Base-by-base conservation (phyloP, 495 filamentous ascomycete genomes). In the Penicillium simplicissimum region DNA sequence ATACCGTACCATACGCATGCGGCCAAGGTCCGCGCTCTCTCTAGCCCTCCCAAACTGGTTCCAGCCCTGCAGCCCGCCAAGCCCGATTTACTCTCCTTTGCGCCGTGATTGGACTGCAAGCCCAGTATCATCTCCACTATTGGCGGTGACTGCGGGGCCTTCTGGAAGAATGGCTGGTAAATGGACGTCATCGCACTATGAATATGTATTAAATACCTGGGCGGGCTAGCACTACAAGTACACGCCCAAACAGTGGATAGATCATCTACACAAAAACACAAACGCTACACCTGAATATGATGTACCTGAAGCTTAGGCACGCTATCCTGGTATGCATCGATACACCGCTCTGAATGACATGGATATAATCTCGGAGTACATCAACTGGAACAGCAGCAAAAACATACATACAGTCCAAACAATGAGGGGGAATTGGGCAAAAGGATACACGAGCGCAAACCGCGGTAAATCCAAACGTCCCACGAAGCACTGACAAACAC, bases 21-120 rank as follows among this genome's bases (percentile, higher is more conserved):
- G 59, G 67, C 59, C 60, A 61, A 51, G 60, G 52, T 49, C 54
- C 38, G 48, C 34, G 51, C 59, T 28, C 43, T 11, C 19, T 35
- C 43, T 52, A 67, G 67, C 64, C 64, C 64, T 69, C n/a, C 45
- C 45, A 49, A 31, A 31, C 6, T 31, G 4, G 28, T 34, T 23
- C 37, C 55, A 67, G 67, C 67, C 67, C 64, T 69, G 64, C 37
- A 36, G 61, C 28, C 31, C 31, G 67, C 67, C 67, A 68, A 70
- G 67, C n/a, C 51, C 19, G 0, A 15, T 23, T 31, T 36, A 17
- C 14, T 47, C 13, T 28, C 19, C 33, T 25, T 10, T 40, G 8
- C 21, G 8, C 45, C 36, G 23, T 45, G 5, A 25, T 53, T 62
- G 45, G 28, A 52, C 8, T 9, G 13, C 15, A 3, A 21, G 48